Evolutionary conservation across 2,329 filamentous ascomycete genomes (phyloP), one percentile per base, ranked within the genome.

Genomic region (Aspergillus sp.): DNA sequence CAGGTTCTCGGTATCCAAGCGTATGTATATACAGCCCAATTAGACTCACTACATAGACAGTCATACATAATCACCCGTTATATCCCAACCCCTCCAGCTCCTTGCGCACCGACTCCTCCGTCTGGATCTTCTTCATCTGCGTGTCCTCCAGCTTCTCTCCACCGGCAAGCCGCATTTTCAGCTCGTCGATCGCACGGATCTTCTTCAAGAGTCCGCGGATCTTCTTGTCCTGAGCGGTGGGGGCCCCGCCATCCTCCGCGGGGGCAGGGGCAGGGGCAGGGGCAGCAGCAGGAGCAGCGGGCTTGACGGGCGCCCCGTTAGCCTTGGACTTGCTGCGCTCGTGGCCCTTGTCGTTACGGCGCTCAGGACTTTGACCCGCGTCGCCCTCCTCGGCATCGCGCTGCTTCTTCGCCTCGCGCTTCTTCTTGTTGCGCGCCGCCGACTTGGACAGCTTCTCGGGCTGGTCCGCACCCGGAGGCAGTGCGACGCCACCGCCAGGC

Each of bases 121-220:
- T 97, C 51, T 85, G 83, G 64, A 99, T 99, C 83, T 99, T 99
- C 81, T 96, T 95, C 74, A 99, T 86, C 77, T 99, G 94, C 29
- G 94, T 99, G 68, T 97, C 93, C 77, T 99, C 94, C 55, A 99
- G 78, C 81, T 97, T 97, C 81, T 99, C 94, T 4, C 93, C 93
- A 31, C 88, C 87, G 2, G 93, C 94, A 61, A 92, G 86, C 52
- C 94, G 86, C 92, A 97, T 97, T 80, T 97, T 96, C 56, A 99
- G 78, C 71, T 99, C 94, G 69, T 99, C 94, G 68, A 99, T 99
- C 10, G 94, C 94, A 17, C 94, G 86, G 57, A 99, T 88, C 82
- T 99, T 99, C 84, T 99, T 99, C 71, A 96, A 82, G 57, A 99
- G 81, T 54, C 90, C 90, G 51, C 94, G 83, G 57, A 97, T 84